Evolutionary conservation across 768 basidiomycete species (phyloP).

Genomic region (Pleurotus pulmonarius): DNA sequence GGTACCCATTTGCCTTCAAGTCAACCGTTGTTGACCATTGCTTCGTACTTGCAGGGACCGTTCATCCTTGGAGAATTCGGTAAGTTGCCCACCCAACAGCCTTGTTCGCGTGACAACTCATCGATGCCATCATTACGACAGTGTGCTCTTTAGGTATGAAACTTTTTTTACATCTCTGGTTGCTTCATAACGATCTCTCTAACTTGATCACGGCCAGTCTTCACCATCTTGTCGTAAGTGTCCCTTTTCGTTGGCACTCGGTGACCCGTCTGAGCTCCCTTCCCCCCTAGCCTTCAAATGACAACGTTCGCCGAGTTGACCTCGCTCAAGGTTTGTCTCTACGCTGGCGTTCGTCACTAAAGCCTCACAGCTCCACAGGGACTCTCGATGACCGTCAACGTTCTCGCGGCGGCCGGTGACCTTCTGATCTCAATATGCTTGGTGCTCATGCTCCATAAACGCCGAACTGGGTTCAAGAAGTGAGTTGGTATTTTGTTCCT

Average conservation of each 20-base stretch:
- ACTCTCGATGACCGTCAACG: conserved; percentile 42
- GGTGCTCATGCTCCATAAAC: conserved; percentile 35
- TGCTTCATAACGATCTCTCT: conserved; percentile 35
- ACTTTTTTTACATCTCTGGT: neutral
- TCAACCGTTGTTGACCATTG: neutral
- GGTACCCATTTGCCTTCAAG: conserved; percentile 10
- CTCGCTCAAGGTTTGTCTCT: conserved; percentile 27
- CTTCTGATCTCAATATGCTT: conserved; percentile 41
- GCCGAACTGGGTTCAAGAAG: conserved; percentile 48
- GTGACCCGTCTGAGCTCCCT: neutral
- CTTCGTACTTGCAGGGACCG: conserved; percentile 15
- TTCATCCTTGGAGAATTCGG: conserved; percentile 40
- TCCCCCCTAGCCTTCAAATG: conserved; percentile 22
- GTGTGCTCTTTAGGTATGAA: conserved; percentile 19
- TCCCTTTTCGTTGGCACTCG: neutral
- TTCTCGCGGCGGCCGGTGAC: conserved; percentile 41
- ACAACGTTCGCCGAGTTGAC: conserved; percentile 29
- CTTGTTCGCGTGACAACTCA: neutral
- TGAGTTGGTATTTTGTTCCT: conserved; percentile 11
- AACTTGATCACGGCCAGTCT: conserved; percentile 47
- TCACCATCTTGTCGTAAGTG: conserved; percentile 30
- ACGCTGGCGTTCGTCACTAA: neutral
- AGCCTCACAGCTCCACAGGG: conserved; percentile 15
- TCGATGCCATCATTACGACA: conserved; percentile 6
- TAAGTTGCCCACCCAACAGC: conserved; percentile 11